These are phyloP conservation scores for Otatea glauca DNA, from an alignment of 176 grass and related monocot genomes.

Conservation along the genomic window DNA sequence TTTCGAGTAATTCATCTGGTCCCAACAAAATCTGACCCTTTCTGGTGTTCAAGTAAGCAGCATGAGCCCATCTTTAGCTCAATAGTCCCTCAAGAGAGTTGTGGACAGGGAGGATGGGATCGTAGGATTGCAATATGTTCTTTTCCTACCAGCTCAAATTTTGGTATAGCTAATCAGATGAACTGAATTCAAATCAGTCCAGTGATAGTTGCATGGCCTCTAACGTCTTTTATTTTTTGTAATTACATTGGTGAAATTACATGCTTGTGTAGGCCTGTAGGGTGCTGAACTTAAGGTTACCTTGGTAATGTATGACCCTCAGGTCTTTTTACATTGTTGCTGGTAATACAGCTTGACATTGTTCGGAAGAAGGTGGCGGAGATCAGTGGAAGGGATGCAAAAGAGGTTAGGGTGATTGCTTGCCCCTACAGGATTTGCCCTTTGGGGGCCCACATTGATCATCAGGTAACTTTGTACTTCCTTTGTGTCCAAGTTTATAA, in stretches of 20 bases:
- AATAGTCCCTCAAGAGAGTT: not conserved
- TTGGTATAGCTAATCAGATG: not conserved
- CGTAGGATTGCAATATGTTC: not conserved
- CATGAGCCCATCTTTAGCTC: not conserved
- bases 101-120: not conserved
- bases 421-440: constrained; percentile 97
- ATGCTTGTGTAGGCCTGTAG: not conserved
- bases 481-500: no score
- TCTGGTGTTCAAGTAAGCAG: not conserved
- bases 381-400: constrained; percentile 53
- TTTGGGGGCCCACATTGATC: constrained; percentile 89
- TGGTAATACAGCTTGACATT: constrained; percentile 54
- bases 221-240: not conserved
- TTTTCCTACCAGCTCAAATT: not conserved
- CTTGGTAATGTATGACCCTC: not conserved
- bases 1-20: not conserved
- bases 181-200: not conserved
- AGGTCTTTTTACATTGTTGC: not conserved
- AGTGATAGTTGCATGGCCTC: not conserved
- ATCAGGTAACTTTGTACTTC: constrained; percentile 61
- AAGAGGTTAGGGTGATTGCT: constrained; percentile 69
- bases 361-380: constrained; percentile 71
- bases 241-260: not conserved
- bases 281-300: not conserved
- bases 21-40: constrained; percentile 1